A percentile compares a stretch with the other conserved stretches of the same genome.
phyloP scores from a whole-genome alignment of 1,284 basidiomycete species.

The Kalmanozyma brasiliensis region DNA sequence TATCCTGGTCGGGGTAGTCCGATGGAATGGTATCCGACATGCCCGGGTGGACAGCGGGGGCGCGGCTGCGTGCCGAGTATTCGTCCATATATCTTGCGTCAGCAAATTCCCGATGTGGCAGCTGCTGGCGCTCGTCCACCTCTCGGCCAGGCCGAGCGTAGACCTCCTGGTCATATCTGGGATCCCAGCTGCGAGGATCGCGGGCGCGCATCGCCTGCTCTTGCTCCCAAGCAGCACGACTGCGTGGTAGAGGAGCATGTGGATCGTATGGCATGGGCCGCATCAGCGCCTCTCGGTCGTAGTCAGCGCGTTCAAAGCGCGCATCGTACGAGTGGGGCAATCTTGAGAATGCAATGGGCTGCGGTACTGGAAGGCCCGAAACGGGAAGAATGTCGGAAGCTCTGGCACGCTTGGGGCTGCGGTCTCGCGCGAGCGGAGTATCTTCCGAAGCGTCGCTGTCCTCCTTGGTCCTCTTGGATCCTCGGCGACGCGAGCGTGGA shows the following conservation, averaged over 20 bases:
- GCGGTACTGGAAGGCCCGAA: conserved; percentile 26
- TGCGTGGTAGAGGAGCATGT: neutral
- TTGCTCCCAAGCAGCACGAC: conserved; percentile 15
- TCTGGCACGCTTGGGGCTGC: conserved; percentile 36
- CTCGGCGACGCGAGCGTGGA: conserved; percentile 43
- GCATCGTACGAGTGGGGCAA: conserved; percentile 22
- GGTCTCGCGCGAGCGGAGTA: conserved; percentile 7
- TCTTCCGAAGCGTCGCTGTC: conserved; percentile 48
- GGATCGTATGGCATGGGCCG: conserved; percentile 8
- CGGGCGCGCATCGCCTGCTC: conserved; percentile 22
- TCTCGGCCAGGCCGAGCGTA: conserved; percentile 17
- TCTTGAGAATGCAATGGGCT: conserved; percentile 8
- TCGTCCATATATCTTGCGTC: conserved; percentile 15
- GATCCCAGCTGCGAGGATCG: conserved; percentile 12
- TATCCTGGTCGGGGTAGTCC: conserved; percentile 17
- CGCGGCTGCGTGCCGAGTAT: conserved; percentile 12
- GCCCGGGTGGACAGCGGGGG: conserved; percentile 3
- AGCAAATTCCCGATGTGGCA: conserved; percentile 9
- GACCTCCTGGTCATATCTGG: conserved; percentile 11
- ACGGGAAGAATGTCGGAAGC: conserved; percentile 25
- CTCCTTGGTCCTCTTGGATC: conserved; percentile 42
- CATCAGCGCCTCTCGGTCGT: conserved; percentile 13
- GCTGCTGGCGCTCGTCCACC: conserved; percentile 2
- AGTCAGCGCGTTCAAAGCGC: conserved; percentile 19
- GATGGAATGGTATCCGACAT: conserved; percentile 4